Percentiles rank a stretch among this genome's conserved stretches.
phyloP scores from a whole-genome alignment of 2,329 filamentous ascomycete genomes.

The Penicillium sp. region DNA sequence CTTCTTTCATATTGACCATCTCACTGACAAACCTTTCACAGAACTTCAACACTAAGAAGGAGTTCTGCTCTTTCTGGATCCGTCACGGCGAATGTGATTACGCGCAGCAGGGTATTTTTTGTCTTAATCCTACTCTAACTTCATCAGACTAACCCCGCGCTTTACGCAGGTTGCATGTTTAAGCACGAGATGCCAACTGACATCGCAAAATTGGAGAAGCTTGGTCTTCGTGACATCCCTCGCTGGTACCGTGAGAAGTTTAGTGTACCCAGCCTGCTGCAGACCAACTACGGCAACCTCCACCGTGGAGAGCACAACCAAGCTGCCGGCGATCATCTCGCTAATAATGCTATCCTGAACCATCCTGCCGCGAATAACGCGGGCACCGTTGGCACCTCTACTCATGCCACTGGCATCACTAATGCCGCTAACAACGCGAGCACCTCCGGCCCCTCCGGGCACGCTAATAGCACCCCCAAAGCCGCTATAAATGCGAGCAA shows the following conservation, averaged over 20 bases:
- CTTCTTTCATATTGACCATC: background rate
- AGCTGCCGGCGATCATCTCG: constrained; percentile 28
- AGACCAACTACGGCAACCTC: constrained; percentile 21
- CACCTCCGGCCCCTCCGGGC: background rate
- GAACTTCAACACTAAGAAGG: constrained; percentile 57
- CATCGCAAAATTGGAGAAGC: constrained; percentile 63
- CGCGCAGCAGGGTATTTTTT: constrained; percentile 65
- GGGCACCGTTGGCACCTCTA: background rate
- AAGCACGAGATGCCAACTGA: constrained; percentile 88
- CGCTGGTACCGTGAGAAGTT: constrained; percentile 60
- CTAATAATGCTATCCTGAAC: constrained; percentile 13
- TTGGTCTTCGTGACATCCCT: constrained; percentile 67
- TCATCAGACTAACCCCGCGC: background rate
- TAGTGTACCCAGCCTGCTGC: constrained; percentile 35
- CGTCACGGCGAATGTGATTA: constrained; percentile 83
- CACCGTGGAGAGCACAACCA: constrained; percentile 21
- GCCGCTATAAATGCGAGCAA: background rate
- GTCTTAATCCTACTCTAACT: background rate
- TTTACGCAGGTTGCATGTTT: constrained; percentile 69
- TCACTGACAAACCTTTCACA: background rate
- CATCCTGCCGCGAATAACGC: constrained; percentile 3
- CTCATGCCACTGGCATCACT: background rate
- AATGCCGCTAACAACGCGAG: background rate
- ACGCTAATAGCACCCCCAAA: background rate
- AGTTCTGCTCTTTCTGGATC: constrained; percentile 90